Conservation (phyloP, 2,329 filamentous ascomycete genomes). For the Bipolaris bicolor region DNA sequence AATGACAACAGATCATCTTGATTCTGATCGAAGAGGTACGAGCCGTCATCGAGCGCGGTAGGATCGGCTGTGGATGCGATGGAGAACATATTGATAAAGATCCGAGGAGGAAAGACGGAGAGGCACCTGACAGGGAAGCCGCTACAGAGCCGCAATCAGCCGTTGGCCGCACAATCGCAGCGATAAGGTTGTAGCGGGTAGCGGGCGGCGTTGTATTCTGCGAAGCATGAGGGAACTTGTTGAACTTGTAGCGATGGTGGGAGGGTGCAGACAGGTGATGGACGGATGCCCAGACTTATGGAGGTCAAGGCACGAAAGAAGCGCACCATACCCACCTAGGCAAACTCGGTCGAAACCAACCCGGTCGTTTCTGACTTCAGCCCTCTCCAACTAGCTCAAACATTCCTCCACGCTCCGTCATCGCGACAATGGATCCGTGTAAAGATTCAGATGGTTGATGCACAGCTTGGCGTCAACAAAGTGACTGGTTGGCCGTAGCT, state of each 20-base stretch:
- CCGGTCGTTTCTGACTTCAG: conserved; percentile 20
- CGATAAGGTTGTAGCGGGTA: conserved; percentile 16
- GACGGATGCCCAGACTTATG: conserved; percentile 20
- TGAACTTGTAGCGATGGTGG: conserved; percentile 39
- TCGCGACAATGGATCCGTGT: conserved; percentile 4
- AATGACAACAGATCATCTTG: conserved; percentile 42
- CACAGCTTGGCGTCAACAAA: conserved; percentile 12
- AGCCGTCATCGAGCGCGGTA: conserved; percentile 43
- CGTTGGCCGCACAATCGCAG: conserved; percentile 30
- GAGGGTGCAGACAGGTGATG: conserved; percentile 29
- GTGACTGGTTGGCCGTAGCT: conserved; percentile 8
- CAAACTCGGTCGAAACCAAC: conserved; percentile 22
- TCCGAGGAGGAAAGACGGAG: conserved; percentile 27
- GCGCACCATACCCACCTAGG: conserved; percentile 31
- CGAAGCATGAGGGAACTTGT: conserved; percentile 36
- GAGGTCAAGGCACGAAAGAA: conserved; percentile 38
- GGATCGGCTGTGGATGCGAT: conserved; percentile 42
- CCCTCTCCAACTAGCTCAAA: conserved; percentile 6
- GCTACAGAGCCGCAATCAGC: conserved; percentile 25
- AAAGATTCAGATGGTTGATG: conserved; percentile 6
- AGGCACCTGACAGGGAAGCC: conserved; percentile 38
- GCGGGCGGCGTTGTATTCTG: conserved; percentile 19
- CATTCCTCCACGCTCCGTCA: not conserved
- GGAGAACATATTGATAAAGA: conserved; percentile 42
- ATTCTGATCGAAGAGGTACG: conserved; percentile 43